Percentiles rank a stretch among this genome's conserved stretches.
Conservation (phyloP, 2,329 filamentous ascomycete species). For the Fusarium sp. region DNA sequence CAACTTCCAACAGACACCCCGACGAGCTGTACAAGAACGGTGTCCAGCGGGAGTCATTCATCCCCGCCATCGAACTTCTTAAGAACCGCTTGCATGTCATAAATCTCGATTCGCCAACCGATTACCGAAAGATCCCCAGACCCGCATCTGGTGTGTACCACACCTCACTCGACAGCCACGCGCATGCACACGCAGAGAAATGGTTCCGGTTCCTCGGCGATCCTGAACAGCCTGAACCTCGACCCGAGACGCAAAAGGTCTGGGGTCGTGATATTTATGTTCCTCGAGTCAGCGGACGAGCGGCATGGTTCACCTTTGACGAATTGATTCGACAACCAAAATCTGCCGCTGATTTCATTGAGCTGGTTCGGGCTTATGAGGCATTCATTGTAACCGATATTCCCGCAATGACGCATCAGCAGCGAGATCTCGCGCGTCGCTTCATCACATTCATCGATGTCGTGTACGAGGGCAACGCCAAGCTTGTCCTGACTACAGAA, state of each 20-base stretch:
- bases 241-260: slow-evolving; percentile 80
- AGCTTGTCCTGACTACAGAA: slow-evolving; percentile 90
- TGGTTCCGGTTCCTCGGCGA: slow-evolving; percentile 98
- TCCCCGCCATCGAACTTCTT: slow-evolving; percentile 93
- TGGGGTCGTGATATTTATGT: slow-evolving; percentile 94
- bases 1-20: slow-evolving; percentile 95
- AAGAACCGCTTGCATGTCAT: slow-evolving; percentile 86
- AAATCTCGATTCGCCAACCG: slow-evolving; percentile 92
- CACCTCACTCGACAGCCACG: slow-evolving; percentile 81
- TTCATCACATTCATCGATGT: slow-evolving; percentile 99
- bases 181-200: slow-evolving; percentile 83
- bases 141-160: slow-evolving; percentile 95
- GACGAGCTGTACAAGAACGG: slow-evolving; percentile 98
- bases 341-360: slow-evolving; percentile 93
- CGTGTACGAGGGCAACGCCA: slow-evolving; percentile 92
- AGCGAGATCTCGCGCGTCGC: slow-evolving; percentile 86
- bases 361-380: slow-evolving; percentile 88
- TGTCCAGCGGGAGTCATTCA: slow-evolving; percentile 93
- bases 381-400: slow-evolving; percentile 92
- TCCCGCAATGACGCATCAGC: slow-evolving; percentile 87
- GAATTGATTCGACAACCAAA: slow-evolving; percentile 90
- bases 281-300: slow-evolving; percentile 85
- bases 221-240: slow-evolving; percentile 76
- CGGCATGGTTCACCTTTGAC: slow-evolving; percentile 91
- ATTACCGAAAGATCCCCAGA: slow-evolving; percentile 96